A percentile compares a stretch with the other conserved stretches of the same genome.
phyloP scores from a whole-genome alignment of 2,329 filamentous ascomycete genomes.

The Talaromyces sp. region DNA sequence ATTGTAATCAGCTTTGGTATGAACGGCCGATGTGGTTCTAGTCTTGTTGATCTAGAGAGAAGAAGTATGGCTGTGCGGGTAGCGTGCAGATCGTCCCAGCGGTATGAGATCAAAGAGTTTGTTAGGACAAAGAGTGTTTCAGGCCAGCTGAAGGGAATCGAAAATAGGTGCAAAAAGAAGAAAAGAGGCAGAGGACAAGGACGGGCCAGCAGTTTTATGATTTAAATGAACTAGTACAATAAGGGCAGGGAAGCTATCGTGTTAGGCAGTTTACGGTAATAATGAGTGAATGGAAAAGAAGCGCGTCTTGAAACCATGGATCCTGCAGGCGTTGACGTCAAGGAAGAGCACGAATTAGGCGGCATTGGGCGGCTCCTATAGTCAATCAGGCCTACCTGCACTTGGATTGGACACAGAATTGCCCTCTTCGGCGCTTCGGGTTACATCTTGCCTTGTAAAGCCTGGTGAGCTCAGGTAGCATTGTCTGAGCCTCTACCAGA shows the following conservation, averaged over 20 bases:
- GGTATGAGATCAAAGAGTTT: slow-evolving; percentile 4
- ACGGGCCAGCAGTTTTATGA: slow-evolving; percentile 11
- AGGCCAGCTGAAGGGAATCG: slow-evolving; percentile 25
- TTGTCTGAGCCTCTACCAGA: slow-evolving; percentile 1
- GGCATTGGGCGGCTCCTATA: neutral
- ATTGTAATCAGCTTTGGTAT: neutral
- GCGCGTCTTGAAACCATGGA: slow-evolving; percentile 11
- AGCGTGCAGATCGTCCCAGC: neutral
- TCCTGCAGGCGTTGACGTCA: slow-evolving; percentile 19
- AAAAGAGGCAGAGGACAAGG: neutral
- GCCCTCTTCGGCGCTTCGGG: slow-evolving; percentile 7
- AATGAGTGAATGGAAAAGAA: slow-evolving; percentile 18
- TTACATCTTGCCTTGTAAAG: slow-evolving; percentile 10
- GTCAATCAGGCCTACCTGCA: neutral
- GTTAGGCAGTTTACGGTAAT: slow-evolving; percentile 6
- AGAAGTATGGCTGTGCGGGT: slow-evolving; percentile 8
- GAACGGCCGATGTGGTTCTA: neutral
- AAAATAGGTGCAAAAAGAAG: neutral
- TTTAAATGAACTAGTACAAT: slow-evolving; percentile 9
- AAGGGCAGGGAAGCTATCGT: slow-evolving; percentile 1
- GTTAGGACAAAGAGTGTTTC: slow-evolving; percentile 10
- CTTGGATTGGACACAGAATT: neutral
- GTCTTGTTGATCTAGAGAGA: neutral
- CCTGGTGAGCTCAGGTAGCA: slow-evolving; percentile 4
- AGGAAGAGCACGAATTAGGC: slow-evolving; percentile 7